These are phyloP conservation scores for Trypanosoma boissoni DNA, from an alignment of 208 protist species.

Conservation along the genomic window DNA sequence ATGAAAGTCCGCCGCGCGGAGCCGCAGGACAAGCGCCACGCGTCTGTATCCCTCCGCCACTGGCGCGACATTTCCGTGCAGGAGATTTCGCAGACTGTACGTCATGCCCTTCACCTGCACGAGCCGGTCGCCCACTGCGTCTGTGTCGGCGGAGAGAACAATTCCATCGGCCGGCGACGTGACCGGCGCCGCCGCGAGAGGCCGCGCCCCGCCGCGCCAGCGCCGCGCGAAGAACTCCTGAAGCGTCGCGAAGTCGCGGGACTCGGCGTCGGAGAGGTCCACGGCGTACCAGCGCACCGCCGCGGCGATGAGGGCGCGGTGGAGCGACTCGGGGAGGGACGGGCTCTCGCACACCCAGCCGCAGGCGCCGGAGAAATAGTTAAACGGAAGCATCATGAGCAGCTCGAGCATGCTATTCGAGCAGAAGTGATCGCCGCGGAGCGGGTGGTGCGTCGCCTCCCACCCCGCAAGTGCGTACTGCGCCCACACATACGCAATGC, in stretches of 20 bases:
- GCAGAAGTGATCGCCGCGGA: constrained; percentile 41
- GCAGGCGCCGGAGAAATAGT: constrained; percentile 45
- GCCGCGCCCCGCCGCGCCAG: constrained; percentile 49
- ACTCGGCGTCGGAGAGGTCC: constrained; percentile 36
- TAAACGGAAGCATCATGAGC: constrained; percentile 64
- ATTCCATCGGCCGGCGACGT: constrained; percentile 75
- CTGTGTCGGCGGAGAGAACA: constrained; percentile 47
- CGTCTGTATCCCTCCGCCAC: constrained; percentile 41
- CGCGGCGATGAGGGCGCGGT: constrained; percentile 37
- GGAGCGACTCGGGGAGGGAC: constrained; percentile 38
- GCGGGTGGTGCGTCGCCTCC: constrained; percentile 49
- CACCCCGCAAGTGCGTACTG: constrained; percentile 56
- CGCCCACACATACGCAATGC: constrained; percentile 31
- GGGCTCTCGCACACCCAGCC: constrained; percentile 44
- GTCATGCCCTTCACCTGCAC: constrained; percentile 81
- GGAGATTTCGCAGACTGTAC: constrained; percentile 62
- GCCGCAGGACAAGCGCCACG: constrained; percentile 54
- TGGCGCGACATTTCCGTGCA: constrained; percentile 31
- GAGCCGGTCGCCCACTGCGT: constrained; percentile 37
- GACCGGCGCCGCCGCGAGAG: constrained; percentile 29
- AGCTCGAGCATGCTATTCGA: constrained; percentile 58
- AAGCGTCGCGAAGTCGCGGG: constrained; percentile 42
- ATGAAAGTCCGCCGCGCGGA: constrained; percentile 79
- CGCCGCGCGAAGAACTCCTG: constrained; percentile 80
- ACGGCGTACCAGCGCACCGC: constrained; percentile 60